These are phyloP conservation scores for Haplosporangium sp. DNA, from an alignment of 371 early-diverging fungal genomes.

Conservation along the genomic window DNA sequence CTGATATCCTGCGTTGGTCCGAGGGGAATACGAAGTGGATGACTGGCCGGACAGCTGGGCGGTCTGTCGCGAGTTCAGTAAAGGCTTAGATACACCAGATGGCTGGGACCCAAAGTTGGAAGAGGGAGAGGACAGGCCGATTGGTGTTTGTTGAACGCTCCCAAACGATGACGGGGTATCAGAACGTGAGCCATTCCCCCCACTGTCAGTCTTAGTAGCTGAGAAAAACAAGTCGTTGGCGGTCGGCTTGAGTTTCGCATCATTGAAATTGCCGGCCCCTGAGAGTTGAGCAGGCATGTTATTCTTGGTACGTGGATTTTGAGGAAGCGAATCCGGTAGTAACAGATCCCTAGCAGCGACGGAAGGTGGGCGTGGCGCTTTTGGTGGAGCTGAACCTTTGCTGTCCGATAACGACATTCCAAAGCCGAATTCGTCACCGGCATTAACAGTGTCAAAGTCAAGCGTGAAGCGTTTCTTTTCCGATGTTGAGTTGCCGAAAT, in stretches of 20 bases:
- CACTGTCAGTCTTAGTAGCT: constrained; percentile 17
- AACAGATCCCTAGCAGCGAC: constrained; percentile 1
- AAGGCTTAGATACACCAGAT: constrained; percentile 26
- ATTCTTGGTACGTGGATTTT: not conserved
- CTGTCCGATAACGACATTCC: constrained; percentile 3
- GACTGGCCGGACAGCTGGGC: constrained; percentile 16
- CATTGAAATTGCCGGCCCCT: constrained; percentile 7
- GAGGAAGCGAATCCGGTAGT: constrained; percentile 4
- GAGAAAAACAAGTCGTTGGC: constrained; percentile 38
- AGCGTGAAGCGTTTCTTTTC: constrained; percentile 30
- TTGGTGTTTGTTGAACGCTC: constrained; percentile 8
- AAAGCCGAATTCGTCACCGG: constrained; percentile 40
- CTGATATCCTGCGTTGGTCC: constrained; percentile 3
- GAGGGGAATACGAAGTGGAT: not conserved
- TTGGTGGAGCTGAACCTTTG: not conserved
- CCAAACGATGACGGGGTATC: constrained; percentile 27
- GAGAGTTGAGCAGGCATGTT: constrained; percentile 25
- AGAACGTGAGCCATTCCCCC: constrained; percentile 9
- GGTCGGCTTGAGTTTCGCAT: constrained; percentile 20
- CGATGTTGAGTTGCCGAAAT: constrained; percentile 21
- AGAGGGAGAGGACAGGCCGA: constrained; percentile 20
- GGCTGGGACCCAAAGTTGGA: constrained; percentile 13
- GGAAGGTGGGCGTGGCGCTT: constrained; percentile 22
- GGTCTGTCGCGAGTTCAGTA: constrained; percentile 13
- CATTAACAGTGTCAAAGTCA: constrained; percentile 14